Evolutionary conservation across 345 rosid genomes (phyloP).

Genomic region (Dimocarpus longan): DNA sequence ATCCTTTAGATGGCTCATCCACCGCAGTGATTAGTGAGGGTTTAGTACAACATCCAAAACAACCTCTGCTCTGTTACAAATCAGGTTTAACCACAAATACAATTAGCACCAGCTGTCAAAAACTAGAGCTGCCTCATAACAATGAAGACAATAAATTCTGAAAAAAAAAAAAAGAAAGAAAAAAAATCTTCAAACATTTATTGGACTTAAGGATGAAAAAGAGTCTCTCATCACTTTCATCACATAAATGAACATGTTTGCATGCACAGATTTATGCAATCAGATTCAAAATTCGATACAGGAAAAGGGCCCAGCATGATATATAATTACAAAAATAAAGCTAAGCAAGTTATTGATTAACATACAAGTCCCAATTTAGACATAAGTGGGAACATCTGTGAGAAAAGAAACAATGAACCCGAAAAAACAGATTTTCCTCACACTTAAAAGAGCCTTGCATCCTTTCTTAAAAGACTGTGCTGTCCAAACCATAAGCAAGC

Average conservation of each 20-base stretch:
- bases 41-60: conserved; percentile 75
- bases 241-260: not conserved
- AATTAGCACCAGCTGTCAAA: conserved; percentile 39
- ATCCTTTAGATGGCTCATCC: conserved; percentile 58
- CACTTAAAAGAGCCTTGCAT: conserved; percentile 38
- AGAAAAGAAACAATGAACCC: not conserved
- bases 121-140: not conserved
- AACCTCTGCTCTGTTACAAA: conserved; percentile 96
- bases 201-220: not conserved
- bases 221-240: not conserved
- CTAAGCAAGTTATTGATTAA: not conserved
- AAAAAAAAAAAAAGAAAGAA: not conserved
- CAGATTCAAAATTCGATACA: not conserved
- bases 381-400: too few species aligned
- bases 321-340: not conserved
- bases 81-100: conserved; percentile 38
- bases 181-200: not conserved
- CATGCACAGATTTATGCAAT: not conserved
- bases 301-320: not conserved
- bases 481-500: conserved; percentile 12
- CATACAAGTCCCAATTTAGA: not conserved
- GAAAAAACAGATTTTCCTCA: conserved; percentile 25
- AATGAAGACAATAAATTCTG: not conserved
- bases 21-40: conserved; percentile 44
- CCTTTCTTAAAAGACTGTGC: conserved; percentile 42